Evolutionary conservation across 352 stramenopile species (phyloP), one percentile per base, ranked within the genome.

Genomic region (Globisporangium nunn): DNA sequence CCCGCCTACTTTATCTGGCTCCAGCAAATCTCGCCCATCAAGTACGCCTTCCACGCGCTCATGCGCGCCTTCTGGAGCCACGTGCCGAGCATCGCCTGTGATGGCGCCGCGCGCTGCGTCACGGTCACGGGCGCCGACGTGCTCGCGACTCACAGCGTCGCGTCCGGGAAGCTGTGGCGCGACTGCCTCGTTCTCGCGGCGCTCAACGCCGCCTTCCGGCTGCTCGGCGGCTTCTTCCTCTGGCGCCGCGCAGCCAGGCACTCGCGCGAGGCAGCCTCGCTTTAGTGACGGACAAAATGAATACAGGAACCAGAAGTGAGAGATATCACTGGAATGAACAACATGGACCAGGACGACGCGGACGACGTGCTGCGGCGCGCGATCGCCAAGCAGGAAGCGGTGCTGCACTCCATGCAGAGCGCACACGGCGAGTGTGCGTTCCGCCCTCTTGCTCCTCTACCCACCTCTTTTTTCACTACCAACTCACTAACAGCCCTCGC

Each of bases 401-500:
- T 70, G 54, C 58, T 87, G 43, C 59, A 58, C 11, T 67, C 64
- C 40, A 77, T 78, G 60, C 68, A 82, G 61, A 63, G 56, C 30
- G 56, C 57, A 31, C 69, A 84, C 43, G 74, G 74, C 48, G 77
- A 87, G 35, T 87, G 77, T 84, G 53, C 33, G 77, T 70, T 0
- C 4, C 11, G 1, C 3, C 6, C 23, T 18, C 2, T 23, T 10
- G 5, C 8, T 52, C 12, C 1, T 40, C 14, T 18, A 6, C 46
- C 12, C 35, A 7, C 18, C 6, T 29, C 53, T 52, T 18, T 17
- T 52, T 10, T 54, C 12, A n/a, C 23, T 41, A 11, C 33, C 37
- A 14, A 47, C 31, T 46, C 31, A n/a, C n/a, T n/a, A 30, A 5
- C 4, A 35, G 18, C 15, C 5, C 18, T 17, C 17, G 30, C 30